phyloP scores from a whole-genome alignment of 164 flowering plant genomes.

The Aristolochia californica region DNA sequence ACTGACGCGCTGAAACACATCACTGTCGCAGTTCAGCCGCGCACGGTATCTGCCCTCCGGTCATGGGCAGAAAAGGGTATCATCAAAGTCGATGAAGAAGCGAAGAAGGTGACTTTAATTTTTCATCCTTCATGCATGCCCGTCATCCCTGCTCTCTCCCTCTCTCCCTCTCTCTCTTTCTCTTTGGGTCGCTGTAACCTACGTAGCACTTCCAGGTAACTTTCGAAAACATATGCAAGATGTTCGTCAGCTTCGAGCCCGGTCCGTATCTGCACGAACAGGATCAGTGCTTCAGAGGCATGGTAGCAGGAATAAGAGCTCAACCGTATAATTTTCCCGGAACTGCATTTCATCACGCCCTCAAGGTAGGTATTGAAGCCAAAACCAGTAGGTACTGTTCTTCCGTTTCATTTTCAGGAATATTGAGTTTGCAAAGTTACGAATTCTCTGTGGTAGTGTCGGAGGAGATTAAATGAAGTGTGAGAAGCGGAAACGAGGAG shows the following conservation, averaged over 20 bases:
- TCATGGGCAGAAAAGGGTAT: constrained; percentile 17
- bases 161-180: not conserved
- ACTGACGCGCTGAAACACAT: constrained; percentile 28
- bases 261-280: constrained; percentile 26
- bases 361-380: no score
- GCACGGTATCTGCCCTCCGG: constrained; percentile 13
- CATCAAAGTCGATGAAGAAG: constrained; percentile 16
- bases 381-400: not conserved
- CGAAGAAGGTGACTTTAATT: constrained; percentile 26
- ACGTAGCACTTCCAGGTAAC: constrained; percentile 21
- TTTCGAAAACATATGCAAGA: constrained; percentile 29
- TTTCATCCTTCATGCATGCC: no score
- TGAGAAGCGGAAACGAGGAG: constrained; percentile 30
- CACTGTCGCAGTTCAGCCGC: constrained; percentile 25
- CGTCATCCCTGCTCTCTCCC: not conserved
- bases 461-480: constrained; percentile 24
- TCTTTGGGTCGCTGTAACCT: no score
- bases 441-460: constrained; percentile 22
- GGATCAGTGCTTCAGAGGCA: constrained; percentile 19
- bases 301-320: constrained; percentile 37
- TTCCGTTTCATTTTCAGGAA: not conserved
- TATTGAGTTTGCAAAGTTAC: not conserved
- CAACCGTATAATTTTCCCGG: constrained; percentile 36
- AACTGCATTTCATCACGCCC: constrained; percentile 30
- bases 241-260: constrained; percentile 38